These are phyloP conservation scores for Globisporangium sylvaticum DNA, from an alignment of 352 stramenopile species.

Conservation along the genomic window DNA sequence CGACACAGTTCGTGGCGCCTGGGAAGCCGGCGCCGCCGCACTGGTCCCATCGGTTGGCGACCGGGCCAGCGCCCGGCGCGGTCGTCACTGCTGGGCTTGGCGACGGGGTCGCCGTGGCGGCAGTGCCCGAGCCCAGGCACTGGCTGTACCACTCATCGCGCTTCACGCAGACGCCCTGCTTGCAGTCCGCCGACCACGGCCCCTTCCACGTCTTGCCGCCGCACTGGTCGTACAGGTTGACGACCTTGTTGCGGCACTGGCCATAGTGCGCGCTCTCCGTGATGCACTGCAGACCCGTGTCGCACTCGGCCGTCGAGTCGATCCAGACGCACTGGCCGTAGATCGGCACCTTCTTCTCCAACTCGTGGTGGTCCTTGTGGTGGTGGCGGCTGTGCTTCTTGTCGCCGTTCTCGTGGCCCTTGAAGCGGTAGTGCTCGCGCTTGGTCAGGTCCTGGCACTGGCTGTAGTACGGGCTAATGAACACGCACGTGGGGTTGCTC, in stretches of 20 bases:
- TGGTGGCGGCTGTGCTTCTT: neutral
- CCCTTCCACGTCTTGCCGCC: constrained; percentile 18
- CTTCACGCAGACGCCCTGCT: constrained; percentile 16
- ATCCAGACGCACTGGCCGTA: constrained; percentile 18
- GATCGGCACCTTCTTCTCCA: neutral
- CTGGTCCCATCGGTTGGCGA: constrained; percentile 19
- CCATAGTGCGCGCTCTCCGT: constrained; percentile 28
- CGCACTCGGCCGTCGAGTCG: constrained; percentile 16
- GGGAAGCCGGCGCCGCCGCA: constrained; percentile 23
- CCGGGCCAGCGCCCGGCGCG: neutral
- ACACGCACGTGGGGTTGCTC: neutral
- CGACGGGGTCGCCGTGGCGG: neutral
- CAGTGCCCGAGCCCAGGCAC: constrained; percentile 10
- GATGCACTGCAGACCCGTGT: constrained; percentile 20
- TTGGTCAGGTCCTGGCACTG: constrained; percentile 3
- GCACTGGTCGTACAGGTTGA: constrained; percentile 25
- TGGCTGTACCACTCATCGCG: constrained; percentile 28
- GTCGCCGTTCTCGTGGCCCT: constrained; percentile 4
- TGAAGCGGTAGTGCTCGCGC: constrained; percentile 10
- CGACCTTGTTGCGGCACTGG: constrained; percentile 20
- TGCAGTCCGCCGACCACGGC: constrained; percentile 21
- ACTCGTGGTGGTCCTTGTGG: neutral
- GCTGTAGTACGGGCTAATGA: constrained; percentile 1
- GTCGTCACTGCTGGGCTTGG: neutral
- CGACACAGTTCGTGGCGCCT: constrained; percentile 14